These are phyloP conservation scores for Volvox africanus DNA, from an alignment of 139 green algal genomes.

Conservation along the genomic window DNA sequence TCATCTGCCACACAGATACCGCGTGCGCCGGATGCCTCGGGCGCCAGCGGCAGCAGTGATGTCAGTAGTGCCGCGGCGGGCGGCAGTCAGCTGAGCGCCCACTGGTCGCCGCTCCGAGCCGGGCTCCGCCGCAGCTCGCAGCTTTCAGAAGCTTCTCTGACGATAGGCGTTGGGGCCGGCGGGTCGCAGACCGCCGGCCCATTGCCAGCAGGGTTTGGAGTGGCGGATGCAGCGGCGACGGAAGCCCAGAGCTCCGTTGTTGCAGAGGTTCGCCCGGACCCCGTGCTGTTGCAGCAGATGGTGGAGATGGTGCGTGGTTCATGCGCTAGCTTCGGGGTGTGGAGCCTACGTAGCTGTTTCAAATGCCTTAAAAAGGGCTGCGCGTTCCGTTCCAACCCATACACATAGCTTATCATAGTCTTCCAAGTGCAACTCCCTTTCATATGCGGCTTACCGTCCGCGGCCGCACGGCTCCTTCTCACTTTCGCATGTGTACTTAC, in stretches of 20 bases:
- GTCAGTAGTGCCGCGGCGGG: background rate
- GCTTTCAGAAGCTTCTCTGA: background rate
- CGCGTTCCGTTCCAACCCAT: too few relatives aligned
- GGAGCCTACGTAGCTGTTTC: too few relatives aligned
- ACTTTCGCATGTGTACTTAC: too few relatives aligned
- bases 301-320: slow-evolving; percentile 46
- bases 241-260: background rate
- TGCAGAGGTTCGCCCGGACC: background rate
- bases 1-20: background rate
- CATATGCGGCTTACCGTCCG: too few relatives aligned
- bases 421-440: too few relatives aligned
- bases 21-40: background rate
- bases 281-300: slow-evolving; percentile 16
- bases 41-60: background rate
- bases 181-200: background rate
- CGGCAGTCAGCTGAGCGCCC: background rate
- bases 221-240: background rate
- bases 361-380: too few relatives aligned
- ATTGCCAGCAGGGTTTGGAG: background rate
- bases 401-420: too few relatives aligned
- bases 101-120: background rate
- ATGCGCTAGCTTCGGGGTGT: too few relatives aligned
- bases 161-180: background rate
- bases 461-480: too few relatives aligned
- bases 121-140: background rate